Evolutionary conservation across 352 stramenopile species (phyloP).

Genomic region (Saprolegnia diclina): DNA sequence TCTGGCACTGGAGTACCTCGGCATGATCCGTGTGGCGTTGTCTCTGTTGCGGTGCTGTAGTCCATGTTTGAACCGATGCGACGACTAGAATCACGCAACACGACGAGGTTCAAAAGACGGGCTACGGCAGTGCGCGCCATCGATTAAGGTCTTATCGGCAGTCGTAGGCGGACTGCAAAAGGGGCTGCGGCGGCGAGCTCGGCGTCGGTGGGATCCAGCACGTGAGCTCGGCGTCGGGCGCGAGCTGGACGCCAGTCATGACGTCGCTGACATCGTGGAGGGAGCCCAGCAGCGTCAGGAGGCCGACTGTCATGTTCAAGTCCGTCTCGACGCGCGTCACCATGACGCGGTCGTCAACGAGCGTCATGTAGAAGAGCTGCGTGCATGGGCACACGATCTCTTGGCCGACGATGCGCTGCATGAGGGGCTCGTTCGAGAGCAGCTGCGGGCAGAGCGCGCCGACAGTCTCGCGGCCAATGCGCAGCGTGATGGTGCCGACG

Average conservation of each 20-base stretch:
- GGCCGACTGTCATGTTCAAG: not conserved
- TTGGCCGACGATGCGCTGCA: slow-evolving; percentile 58
- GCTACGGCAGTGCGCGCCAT: no score
- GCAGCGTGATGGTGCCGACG: slow-evolving; percentile 29
- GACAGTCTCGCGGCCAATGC: slow-evolving; percentile 60
- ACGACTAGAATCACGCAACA: no score
- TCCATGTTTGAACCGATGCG: no score
- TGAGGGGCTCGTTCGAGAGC: slow-evolving; percentile 47
- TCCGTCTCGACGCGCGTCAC: not conserved
- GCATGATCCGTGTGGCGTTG: no score
- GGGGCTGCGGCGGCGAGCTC: no score
- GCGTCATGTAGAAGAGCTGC: not conserved
- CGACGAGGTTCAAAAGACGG: no score
- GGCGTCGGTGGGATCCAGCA: not conserved
- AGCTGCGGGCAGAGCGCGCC: slow-evolving; percentile 56
- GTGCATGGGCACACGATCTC: slow-evolving; percentile 31
- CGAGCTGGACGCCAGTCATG: not conserved
- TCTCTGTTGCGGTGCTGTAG: no score
- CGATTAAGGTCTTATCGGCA: no score
- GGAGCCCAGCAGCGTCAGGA: not conserved
- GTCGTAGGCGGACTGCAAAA: no score
- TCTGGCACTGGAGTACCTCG: no score
- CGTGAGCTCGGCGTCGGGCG: not conserved
- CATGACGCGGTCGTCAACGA: not conserved
- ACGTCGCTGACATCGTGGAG: not conserved